Percentiles rank a stretch among this genome's conserved stretches.
These are phyloP conservation scores for Cylindrotheca fusiformis DNA, from an alignment of 108 stramenopile species.

Conservation along the genomic window DNA sequence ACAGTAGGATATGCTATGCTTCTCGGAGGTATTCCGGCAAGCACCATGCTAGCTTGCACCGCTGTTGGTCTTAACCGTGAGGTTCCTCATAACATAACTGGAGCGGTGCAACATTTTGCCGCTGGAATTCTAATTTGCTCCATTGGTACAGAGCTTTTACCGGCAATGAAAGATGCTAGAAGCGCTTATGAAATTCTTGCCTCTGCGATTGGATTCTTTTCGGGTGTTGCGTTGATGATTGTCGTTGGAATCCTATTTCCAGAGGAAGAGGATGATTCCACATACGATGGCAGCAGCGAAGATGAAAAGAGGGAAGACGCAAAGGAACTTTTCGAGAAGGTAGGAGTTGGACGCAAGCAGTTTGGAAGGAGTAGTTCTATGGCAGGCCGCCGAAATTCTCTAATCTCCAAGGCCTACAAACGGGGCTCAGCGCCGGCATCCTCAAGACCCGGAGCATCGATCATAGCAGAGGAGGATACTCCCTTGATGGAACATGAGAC, in stretches of 20 bases:
- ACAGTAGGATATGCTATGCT: background rate
- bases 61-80: background rate
- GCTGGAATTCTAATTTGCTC: constrained; percentile 19
- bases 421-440: no score
- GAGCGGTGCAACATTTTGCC: constrained; percentile 25
- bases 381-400: background rate
- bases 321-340: background rate
- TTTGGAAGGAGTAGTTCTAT: background rate
- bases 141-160: constrained; percentile 14
- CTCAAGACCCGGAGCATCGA: background rate
- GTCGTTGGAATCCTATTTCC: constrained; percentile 6
- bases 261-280: constrained; percentile 8
- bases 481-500: background rate
- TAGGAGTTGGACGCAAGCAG: background rate
- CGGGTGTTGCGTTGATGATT: constrained; percentile 10
- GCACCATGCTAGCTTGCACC: constrained; percentile 3
- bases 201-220: constrained; percentile 12
- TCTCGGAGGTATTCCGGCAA: constrained; percentile 2
- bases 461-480: background rate
- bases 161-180: background rate
- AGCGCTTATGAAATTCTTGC: constrained; percentile 7
- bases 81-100: constrained; percentile 5
- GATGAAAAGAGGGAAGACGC: background rate
- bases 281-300: background rate
- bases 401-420: background rate